Percentiles rank a stretch among this genome's conserved stretches.
phyloP scores from a whole-genome alignment of 1,139 yeast species.

The Magnusiomyces ingens region DNA sequence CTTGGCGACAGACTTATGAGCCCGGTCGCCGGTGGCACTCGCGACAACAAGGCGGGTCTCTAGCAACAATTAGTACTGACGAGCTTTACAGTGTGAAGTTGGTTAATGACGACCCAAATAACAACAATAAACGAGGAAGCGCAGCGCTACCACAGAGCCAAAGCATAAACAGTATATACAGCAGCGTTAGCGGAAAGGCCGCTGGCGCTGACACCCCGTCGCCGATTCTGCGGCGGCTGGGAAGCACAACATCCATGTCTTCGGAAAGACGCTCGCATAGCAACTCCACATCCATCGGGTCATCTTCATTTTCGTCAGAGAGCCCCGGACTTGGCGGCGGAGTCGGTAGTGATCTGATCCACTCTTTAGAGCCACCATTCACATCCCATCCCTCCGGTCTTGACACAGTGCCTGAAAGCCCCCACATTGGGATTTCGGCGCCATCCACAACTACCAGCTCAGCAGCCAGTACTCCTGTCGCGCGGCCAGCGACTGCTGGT shows the following conservation, averaged over 20 bases:
- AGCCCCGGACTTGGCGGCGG: too few species aligned
- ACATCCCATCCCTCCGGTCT: background rate
- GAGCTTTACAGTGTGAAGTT: conserved; percentile 75
- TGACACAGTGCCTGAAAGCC: conserved; percentile 8
- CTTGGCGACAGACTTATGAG: conserved; percentile 63
- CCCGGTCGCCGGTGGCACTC: conserved; percentile 40
- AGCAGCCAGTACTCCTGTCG: conserved; percentile 1
- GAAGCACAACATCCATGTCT: conserved; percentile 7
- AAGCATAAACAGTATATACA: too few species aligned
- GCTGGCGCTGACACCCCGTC: conserved; percentile 11
- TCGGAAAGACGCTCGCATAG: background rate
- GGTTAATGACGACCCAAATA: conserved; percentile 34
- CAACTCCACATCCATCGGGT: conserved; percentile 13
- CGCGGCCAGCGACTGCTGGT: background rate
- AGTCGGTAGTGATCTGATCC: too few species aligned
- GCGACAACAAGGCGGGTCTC: conserved; percentile 59
- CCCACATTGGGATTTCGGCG: conserved; percentile 7
- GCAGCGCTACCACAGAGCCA: too few species aligned
- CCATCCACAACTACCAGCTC: conserved; percentile 6
- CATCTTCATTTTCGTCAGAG: conserved; percentile 12
- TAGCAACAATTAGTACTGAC: conserved; percentile 82
- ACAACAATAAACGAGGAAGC: too few species aligned
- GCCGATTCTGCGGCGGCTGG: conserved; percentile 11
- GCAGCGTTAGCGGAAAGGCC: background rate
- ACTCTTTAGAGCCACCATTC: too few species aligned